phyloP scores from a whole-genome alignment of 2,329 filamentous ascomycete species.

The Ophiostoma piceae region DNA sequence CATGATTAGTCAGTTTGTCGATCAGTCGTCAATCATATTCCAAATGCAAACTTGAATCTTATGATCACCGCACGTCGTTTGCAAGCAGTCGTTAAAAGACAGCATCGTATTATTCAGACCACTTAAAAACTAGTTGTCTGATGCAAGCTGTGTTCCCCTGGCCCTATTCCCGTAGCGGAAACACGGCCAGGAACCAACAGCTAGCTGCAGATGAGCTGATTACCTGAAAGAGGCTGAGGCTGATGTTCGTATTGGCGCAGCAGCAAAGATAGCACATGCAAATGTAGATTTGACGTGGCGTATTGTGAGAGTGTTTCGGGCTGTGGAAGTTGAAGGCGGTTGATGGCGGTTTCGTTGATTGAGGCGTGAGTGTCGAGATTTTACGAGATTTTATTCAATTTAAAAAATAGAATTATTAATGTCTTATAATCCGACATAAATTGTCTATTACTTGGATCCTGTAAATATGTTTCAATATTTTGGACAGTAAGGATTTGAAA shows the following conservation, averaged over 20 bases:
- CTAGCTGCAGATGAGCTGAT: background rate
- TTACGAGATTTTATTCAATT: no score
- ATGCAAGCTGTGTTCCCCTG: background rate
- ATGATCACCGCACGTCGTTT: background rate
- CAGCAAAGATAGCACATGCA: no score
- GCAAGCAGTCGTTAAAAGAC: background rate
- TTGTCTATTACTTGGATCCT: no score
- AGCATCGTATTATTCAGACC: background rate
- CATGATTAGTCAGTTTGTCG: background rate
- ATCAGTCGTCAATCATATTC: background rate
- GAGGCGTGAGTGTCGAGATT: background rate
- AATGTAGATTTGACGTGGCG: no score
- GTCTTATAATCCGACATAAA: no score
- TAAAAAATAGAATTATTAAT: no score
- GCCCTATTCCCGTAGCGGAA: background rate
- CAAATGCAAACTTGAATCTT: background rate
- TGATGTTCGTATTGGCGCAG: background rate
- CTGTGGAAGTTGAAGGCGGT: background rate
- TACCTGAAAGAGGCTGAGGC: background rate
- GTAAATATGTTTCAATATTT: no score
- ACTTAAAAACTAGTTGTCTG: background rate
- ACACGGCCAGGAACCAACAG: background rate
- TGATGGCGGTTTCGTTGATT: background rate
- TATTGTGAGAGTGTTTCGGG: background rate
- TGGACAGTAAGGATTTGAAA: no score